phyloP scores from a whole-genome alignment of 257 asterid species.

The Solanum pinnatisectum region DNA sequence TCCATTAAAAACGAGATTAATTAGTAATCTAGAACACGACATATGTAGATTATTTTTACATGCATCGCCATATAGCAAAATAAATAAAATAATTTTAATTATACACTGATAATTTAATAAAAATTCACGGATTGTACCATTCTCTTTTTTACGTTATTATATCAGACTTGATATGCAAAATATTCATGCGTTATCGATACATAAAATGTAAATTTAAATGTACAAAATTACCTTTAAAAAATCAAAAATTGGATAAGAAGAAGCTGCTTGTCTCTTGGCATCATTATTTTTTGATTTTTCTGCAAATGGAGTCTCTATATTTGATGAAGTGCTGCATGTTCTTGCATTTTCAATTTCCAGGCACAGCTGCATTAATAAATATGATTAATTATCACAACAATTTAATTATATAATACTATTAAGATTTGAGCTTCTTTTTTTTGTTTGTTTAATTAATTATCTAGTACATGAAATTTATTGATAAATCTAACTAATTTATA shows the following conservation, averaged over 20 bases:
- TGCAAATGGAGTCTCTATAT: neutral
- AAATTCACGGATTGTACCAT: too few species aligned
- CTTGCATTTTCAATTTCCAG: neutral
- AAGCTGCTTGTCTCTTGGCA: neutral
- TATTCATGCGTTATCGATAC: neutral
- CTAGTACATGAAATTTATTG: fast-evolving
- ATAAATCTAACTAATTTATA: neutral
- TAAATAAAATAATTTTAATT: neutral
- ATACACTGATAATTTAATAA: neutral
- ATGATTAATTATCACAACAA: neutral
- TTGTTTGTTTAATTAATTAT: neutral
- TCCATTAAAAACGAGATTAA: neutral
- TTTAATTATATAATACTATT: neutral
- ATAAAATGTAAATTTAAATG: neutral
- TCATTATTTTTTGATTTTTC: neutral
- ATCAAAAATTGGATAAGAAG: neutral
- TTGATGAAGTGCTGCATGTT: neutral
- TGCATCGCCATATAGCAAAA: neutral
- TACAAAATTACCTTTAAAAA: neutral
- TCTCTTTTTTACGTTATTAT: too few species aligned
- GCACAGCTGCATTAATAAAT: neutral
- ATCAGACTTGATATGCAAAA: neutral
- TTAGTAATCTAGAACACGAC: neutral
- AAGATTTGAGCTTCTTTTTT: neutral
- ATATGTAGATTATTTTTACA: neutral